Base-by-base conservation (phyloP, 2,329 filamentous ascomycete species). In the Emmonsiellopsis sp. region DNA sequence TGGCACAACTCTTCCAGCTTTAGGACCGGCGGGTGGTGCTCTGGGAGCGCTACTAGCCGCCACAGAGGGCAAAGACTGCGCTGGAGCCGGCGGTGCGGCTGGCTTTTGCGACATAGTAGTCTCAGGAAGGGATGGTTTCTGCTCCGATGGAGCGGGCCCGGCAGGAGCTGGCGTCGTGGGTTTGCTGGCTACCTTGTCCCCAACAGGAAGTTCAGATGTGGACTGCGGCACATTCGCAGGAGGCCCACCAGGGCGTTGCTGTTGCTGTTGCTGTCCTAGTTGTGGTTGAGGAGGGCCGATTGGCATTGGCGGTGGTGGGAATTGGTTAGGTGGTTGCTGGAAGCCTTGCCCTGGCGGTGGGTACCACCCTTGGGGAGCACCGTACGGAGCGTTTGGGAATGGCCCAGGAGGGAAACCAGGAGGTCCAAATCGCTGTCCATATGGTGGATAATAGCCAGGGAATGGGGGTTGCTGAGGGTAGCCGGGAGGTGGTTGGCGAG, bases 301-400 rank as follows among this genome's bases (percentile, higher is more conserved):
- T 21, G 79, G 79, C 65, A 79, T 74, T 53, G 64, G 77, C 32
- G 80, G 80, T 37, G 80, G 82, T 55, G 83, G 84, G 64, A 85
- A 87, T 17, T 77, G 80, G 47, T 80, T 84, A 11, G 82, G 84
- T 33, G 71, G 76, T 57, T 80, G 83, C 36, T 84, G 85, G 61
- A 89, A 93, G 31, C 84, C 85, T 69, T 88, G 87, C 6, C 85
- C 85, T 7, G 83, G 82, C 51, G 79, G 82, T 60, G 86, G 86
- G 65, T 84, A 92, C 87, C 88, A 94, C 53, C 85, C 86, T 47
- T 76, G 77, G 46, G 83, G 87, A 13, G 83, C 85, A 58, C 86
- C 87, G 67, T 90, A 94, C 1, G 86, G 85, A 79, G 89, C 85
- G 59, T 83, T 84, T 59, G 83, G 83, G 62, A 85, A 89, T 14